Percentiles rank a stretch among this genome's conserved stretches.
These are phyloP conservation scores for Ramalina peruviana DNA, from an alignment of 495 filamentous ascomycete species.

Conservation along the genomic window DNA sequence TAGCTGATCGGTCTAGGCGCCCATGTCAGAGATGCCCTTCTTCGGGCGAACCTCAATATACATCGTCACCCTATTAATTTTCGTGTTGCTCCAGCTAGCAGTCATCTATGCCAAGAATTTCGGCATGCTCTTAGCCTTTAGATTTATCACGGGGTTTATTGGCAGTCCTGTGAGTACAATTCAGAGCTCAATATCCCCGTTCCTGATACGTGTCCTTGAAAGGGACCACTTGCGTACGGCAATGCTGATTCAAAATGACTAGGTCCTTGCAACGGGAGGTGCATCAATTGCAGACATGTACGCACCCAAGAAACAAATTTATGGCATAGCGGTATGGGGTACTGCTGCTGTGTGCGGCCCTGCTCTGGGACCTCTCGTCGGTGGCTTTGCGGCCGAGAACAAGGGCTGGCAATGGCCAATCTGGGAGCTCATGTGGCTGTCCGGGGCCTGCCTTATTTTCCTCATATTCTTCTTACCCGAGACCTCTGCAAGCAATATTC, in stretches of 20 bases:
- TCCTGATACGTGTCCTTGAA: no score
- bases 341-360: slow-evolving; percentile 72
- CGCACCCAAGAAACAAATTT: slow-evolving; percentile 55
- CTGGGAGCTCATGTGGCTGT: slow-evolving; percentile 57
- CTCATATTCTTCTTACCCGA: slow-evolving; percentile 51
- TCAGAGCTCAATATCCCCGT: no score
- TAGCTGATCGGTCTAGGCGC: not conserved
- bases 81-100: slow-evolving; percentile 33
- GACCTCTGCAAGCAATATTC: slow-evolving; percentile 67
- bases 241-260: no score
- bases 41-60: slow-evolving; percentile 35
- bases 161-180: no score
- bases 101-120: slow-evolving; percentile 31
- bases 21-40: slow-evolving; percentile 31
- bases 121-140: slow-evolving; percentile 1
- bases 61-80: slow-evolving; percentile 27
- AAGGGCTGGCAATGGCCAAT: slow-evolving; percentile 82
- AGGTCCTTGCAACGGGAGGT: slow-evolving; percentile 17
- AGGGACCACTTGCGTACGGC: no score
- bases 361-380: slow-evolving; percentile 63
- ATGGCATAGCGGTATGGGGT: slow-evolving; percentile 67
- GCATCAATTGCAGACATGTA: slow-evolving; percentile 53
- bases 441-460: slow-evolving; percentile 40
- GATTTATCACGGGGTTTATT: no score
- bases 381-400: slow-evolving; percentile 56